Evolutionary conservation across 176 grass and related monocot genomes (phyloP).

Genomic region (Poa annua): DNA sequence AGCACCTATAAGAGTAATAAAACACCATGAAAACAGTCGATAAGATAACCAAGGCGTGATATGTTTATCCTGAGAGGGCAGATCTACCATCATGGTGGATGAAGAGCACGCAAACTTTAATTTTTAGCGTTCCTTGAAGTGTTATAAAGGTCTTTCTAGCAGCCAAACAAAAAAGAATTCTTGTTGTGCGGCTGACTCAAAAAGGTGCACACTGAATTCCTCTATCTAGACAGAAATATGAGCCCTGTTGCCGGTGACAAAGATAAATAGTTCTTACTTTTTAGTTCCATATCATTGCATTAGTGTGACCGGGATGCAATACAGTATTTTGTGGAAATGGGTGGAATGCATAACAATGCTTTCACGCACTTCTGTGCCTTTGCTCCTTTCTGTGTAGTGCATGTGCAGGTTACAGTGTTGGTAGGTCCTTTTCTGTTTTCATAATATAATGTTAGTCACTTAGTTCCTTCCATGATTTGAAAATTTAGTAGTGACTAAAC

Average conservation of each 20-base stretch:
- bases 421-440: neutral
- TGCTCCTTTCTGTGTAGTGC: neutral
- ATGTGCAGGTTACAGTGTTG: neutral
- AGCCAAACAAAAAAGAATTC: slow-evolving; percentile 6
- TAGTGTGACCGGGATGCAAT: neutral
- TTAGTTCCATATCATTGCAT: neutral
- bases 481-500: slow-evolving; percentile 1
- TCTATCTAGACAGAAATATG: slow-evolving; percentile 1
- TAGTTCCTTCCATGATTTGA: slow-evolving; percentile 19
- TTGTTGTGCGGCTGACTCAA: slow-evolving; percentile 8
- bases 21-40: neutral
- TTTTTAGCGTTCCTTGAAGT: neutral
- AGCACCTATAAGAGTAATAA: slow-evolving; percentile 23
- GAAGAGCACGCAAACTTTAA: neutral
- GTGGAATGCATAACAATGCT: neutral
- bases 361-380: slow-evolving; percentile 4
- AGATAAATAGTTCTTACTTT: slow-evolving; percentile 8
- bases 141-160: neutral
- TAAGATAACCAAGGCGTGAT: neutral
- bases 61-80: slow-evolving; percentile 17
- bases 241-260: neutral
- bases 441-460: neutral
- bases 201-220: neutral
- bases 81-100: neutral
- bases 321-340: neutral